Evolutionary conservation across 345 rosid genomes (phyloP).

Genomic region (Citrus reticulata): DNA sequence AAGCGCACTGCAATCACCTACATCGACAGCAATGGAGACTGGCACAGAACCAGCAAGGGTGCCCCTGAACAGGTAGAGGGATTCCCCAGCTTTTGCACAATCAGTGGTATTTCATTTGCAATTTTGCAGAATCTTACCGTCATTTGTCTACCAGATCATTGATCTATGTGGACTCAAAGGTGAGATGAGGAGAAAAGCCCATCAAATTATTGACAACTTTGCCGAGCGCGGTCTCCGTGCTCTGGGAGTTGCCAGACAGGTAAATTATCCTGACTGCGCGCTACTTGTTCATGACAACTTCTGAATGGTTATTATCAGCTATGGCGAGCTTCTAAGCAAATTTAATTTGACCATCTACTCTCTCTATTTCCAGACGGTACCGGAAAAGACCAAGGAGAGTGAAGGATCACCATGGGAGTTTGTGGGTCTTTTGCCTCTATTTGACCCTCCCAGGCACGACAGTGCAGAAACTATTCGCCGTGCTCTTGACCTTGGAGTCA

Average conservation of each 20-base stretch:
- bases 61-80: conserved; percentile 82
- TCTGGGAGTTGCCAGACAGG: conserved; percentile 72
- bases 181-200: conserved; percentile 46
- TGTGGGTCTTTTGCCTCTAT: conserved; percentile 88
- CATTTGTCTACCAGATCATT: conserved; percentile 45
- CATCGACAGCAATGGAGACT: conserved; percentile 56
- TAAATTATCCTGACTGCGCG: conserved; percentile 17
- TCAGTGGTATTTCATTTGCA: not conserved
- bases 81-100: not conserved
- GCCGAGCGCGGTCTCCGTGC: conserved; percentile 93
- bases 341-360: not conserved
- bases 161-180: conserved; percentile 71
- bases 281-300: not conserved
- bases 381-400: conserved; percentile 76
- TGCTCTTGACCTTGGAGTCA: conserved; percentile 82
- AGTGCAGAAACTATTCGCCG: conserved; percentile 78
- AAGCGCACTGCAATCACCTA: conserved; percentile 96
- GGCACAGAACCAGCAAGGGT: conserved; percentile 89
- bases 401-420: conserved; percentile 80
- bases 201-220: conserved; percentile 51
- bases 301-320: not conserved
- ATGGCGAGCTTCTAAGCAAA: not conserved
- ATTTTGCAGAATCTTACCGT: not conserved
- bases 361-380: conserved; percentile 36
- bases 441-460: conserved; percentile 90